These are phyloP conservation scores for Penicillium sp. DNA, from an alignment of 2,329 filamentous ascomycete species.

Conservation along the genomic window DNA sequence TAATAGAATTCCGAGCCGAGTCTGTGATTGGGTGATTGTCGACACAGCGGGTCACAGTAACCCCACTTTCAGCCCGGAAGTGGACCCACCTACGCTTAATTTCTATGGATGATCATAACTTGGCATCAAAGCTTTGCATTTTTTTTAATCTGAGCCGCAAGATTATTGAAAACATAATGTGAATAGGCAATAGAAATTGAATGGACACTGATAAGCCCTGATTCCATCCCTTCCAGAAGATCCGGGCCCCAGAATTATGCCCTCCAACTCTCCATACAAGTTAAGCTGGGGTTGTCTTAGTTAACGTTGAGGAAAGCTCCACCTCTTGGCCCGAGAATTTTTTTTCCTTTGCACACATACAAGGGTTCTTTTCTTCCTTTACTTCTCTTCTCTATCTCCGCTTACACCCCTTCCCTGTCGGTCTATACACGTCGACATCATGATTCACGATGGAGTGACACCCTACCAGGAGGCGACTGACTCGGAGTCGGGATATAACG, in stretches of 20 bases:
- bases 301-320: conserved; percentile 19
- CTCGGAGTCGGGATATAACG: conserved; percentile 20
- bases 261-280: conserved; percentile 14
- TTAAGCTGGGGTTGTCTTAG: conserved; percentile 16
- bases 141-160: neutral
- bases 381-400: neutral
- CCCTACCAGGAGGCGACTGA: conserved; percentile 15
- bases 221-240: conserved; percentile 9
- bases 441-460: conserved; percentile 19
- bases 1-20: conserved; percentile 19
- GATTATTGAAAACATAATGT: conserved; percentile 10
- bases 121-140: conserved; percentile 5
- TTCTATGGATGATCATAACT: conserved; percentile 10
- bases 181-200: conserved; percentile 15
- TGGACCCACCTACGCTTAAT: conserved; percentile 21
- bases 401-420: neutral
- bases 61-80: conserved; percentile 9
- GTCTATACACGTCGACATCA: conserved; percentile 10
- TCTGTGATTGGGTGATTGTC: neutral
- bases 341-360: conserved; percentile 13
- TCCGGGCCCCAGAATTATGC: conserved; percentile 19
- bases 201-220: conserved; percentile 7
- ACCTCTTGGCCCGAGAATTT: conserved; percentile 15
- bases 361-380: neutral
- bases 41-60: neutral